These are phyloP conservation scores for Yarrowia sp. DNA, from an alignment of 805 yeast genomes.

Conservation along the genomic window DNA sequence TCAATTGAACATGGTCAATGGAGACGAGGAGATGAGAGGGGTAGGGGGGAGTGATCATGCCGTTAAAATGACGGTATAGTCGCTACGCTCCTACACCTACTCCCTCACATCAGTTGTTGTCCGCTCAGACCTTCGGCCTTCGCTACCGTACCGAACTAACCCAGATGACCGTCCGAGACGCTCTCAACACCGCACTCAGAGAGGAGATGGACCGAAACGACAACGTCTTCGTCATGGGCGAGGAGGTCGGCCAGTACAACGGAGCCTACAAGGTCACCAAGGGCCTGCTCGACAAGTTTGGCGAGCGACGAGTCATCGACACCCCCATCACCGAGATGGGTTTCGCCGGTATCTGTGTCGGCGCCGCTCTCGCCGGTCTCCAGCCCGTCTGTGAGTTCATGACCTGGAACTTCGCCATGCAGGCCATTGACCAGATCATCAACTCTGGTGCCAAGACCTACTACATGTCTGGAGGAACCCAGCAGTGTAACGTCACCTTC, in stretches of 20 bases:
- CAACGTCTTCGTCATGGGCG: constrained; percentile 93
- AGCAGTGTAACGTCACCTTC: constrained; percentile 94
- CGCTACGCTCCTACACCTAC: too few species aligned
- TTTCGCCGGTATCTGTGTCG: constrained; percentile 90
- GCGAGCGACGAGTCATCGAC: constrained; percentile 88
- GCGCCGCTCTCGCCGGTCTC: constrained; percentile 94
- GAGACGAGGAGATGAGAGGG: too few species aligned
- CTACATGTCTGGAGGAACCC: constrained; percentile 99
- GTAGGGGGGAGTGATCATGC: too few species aligned
- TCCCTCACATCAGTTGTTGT: too few species aligned
- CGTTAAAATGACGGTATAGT: too few species aligned
- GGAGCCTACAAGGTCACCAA: constrained; percentile 98
- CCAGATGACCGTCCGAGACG: constrained; percentile 90
- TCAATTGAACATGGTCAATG: too few species aligned
- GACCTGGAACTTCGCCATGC: constrained; percentile 99
- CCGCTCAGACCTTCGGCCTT: too few species aligned
- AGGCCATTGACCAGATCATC: constrained; percentile 96
- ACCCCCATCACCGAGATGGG: constrained; percentile 99
- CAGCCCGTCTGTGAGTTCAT: constrained; percentile 97
- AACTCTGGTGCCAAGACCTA: constrained; percentile 98
- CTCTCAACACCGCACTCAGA: constrained; percentile 88
- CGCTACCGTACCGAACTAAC: not conserved
- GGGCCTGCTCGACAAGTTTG: constrained; percentile 92
- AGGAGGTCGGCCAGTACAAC: constrained; percentile 98
- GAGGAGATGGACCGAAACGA: constrained; percentile 97